Base-by-base conservation (phyloP, 2,329 filamentous ascomycete species). In the Trichoderma sp. region DNA sequence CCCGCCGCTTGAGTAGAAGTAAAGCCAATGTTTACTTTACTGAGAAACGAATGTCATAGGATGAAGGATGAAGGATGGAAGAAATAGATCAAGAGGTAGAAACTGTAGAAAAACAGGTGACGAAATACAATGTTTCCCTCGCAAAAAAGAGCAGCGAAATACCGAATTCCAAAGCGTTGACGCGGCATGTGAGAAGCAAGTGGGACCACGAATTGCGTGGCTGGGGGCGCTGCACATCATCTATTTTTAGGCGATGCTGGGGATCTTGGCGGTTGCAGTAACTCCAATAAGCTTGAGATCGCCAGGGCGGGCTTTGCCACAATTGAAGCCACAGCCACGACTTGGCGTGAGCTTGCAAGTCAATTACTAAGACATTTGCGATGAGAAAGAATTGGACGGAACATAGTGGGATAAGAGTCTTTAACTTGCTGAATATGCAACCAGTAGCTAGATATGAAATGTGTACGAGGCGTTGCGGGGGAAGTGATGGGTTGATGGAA, bases 151-250 rank as follows among this genome's bases (percentile, higher is more conserved):
- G 27, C 9, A n/a, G 7, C 33, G 60, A n/a, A 6, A 4, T 18
- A 50, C 60, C 59, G 68, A 63, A 71, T 71, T 71, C 68, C 68
- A 71, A 63, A 63, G 68, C 68, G 35, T 71, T 63, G 68, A 71
- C 68, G 68, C 68, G 68, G 68, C 68, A 62, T 63, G 68, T 63
- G 68, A 71, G 35, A 45, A 24, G 24, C 24, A 63, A 71, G 56
- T 71, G 68, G 68, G 24, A 24, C 56, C 56, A 21, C 16, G 68
- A 68, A 68, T 53, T 68, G 68, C 56, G 68, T 71, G 68, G 68
- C 68, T 71, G 68, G 68, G 60, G 68, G 68, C 68, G 35, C 24
- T 71, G 68, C 56, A 33, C 21, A 60, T 60, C 50, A 21, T 33
- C 60, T 63, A 63, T 63, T 33, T 63, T 63, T 63, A 63, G 60